These are phyloP conservation scores for Neopestalotiopsis rosae DNA, from an alignment of 2,329 filamentous ascomycete species.

Conservation along the genomic window DNA sequence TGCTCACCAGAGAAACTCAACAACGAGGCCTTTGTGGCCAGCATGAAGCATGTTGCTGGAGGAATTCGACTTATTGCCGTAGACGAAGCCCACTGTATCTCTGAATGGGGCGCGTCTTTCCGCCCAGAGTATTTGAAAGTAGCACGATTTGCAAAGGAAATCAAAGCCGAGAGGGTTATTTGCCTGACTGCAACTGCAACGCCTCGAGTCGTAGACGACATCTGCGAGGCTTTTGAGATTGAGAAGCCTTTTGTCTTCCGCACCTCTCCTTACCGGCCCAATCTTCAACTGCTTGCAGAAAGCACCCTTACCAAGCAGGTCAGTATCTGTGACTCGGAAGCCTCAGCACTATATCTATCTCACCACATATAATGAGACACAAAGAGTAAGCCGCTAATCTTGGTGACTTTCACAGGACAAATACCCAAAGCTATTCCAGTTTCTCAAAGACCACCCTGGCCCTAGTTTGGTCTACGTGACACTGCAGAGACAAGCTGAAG, in stretches of 20 bases:
- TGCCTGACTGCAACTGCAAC: constrained; percentile 67
- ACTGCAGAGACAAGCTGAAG: constrained; percentile 57
- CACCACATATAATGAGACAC: background rate
- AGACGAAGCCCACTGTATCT: constrained; percentile 65
- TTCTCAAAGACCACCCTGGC: constrained; percentile 56
- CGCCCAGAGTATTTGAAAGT: constrained; percentile 41
- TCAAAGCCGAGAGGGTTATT: constrained; percentile 61
- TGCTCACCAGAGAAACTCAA: constrained; percentile 65
- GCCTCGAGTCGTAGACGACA: constrained; percentile 58
- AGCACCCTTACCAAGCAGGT: constrained; percentile 41
- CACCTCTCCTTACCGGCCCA: constrained; percentile 64
- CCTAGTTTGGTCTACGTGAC: constrained; percentile 67
- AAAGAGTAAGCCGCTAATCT: background rate
- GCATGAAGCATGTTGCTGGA: constrained; percentile 58
- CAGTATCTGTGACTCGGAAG: background rate
- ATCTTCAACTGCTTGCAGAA: constrained; percentile 59
- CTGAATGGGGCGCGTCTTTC: constrained; percentile 47
- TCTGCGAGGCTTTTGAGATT: constrained; percentile 59
- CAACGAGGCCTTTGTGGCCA: constrained; percentile 64
- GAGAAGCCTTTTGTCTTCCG: constrained; percentile 56
- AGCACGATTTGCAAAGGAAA: constrained; percentile 59
- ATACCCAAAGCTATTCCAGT: constrained; percentile 49
- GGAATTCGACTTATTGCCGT: constrained; percentile 62
- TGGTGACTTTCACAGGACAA: constrained; percentile 43
- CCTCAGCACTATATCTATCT: background rate